Base-by-base conservation (phyloP, 1,284 basidiomycete species). In the Lignosus rhinocerotis region DNA sequence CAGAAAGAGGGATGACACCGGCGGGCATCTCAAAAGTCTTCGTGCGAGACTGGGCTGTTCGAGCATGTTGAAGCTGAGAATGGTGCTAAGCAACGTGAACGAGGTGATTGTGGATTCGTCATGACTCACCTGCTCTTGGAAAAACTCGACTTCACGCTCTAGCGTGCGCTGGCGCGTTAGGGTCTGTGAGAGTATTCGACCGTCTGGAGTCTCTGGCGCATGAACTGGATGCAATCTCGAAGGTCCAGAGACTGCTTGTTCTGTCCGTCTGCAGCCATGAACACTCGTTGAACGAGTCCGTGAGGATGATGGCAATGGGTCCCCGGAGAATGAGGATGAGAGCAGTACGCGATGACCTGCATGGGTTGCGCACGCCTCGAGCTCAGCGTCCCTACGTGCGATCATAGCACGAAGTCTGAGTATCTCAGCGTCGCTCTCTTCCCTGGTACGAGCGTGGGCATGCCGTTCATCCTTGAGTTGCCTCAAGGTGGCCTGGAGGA, bases 351-450 rank as follows among this genome's bases (percentile, higher is more conserved):
- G 55, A 43, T 68, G 67, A 5, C 56, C 61, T 21, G 55, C 32
- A 51, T 69, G 67, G 3, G 53, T 59, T 6, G 76, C 59, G 52
- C 72, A 75, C 1, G 64, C 67, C 61, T 81, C 79, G 5, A 87
- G 73, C 59, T 85, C 81, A 0, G 78, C 78, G 44, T 87, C 86
- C 21, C 84, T 76, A 6, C 77, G 76, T 0, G 85, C 82, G 5
- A 87, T 69, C 66, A 80, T 80, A 0, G 84, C 82, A 55, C 82
- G 77, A 2, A 88, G 75, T 10, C 73, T 69, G 7, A 77, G 67
- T 36, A 84, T 77, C 45, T 77, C 76, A 1, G 72, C 65, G 52
- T 81, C 79, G 0, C 77, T 74, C 8, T 73, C 68, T 39, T 76
- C 71, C 11, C 72, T 74, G 0, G 76, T 78, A 14, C 69, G 70